Evolutionary conservation across 768 basidiomycete species (phyloP), one percentile per base, ranked within the genome.

Genomic region (Steccherinum ochraceum): DNA sequence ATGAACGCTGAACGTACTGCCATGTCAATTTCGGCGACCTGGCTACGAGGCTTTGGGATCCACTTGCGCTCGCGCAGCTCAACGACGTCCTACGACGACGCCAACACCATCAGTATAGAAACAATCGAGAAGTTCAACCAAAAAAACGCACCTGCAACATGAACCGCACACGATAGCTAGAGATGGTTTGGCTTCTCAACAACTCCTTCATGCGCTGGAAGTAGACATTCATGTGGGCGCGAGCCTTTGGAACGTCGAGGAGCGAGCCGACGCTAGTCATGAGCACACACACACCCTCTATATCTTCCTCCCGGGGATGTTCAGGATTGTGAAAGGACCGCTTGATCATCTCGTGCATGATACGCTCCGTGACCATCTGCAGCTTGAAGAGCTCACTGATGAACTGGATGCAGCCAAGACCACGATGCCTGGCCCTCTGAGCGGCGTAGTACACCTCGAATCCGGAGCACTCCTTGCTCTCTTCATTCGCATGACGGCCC

Each of bases 311-410:
- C 63, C 96, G 93, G 0, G 93, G 96, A 61, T 91, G 89, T 58
- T 92, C 85, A 51, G 95, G 86, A 64, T 99, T 97, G 50, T 86
- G 81, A 12, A 98, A 75, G 12, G 97, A 79, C 72, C 94, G 93
- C 80, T 93, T 92, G 65, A 97, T 84, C 75, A 94, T 98, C 69
- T 93, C 89, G 74, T 93, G 89, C 90, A 98, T 99, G 72, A 98
- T 95, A 58, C 92, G 86, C 72, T 93, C 92, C 45, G 93, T 93
- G 49, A 98, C 74, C 93, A 97, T 96, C 71, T 91, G 89, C n/a
- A 99, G 75, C 73, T 97, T 97, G 85, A 93, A 99, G 49, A 98
- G 75, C 71, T 99, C 95, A 56, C 95, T 94, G 56, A 98, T 97
- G 72, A 99, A 94, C 69, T 89, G 90, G 73, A 97, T 92, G 58